Evolutionary conservation across 768 basidiomycete species (phyloP), one percentile per base, ranked within the genome.

Genomic region (Wakefieldia striispora): DNA sequence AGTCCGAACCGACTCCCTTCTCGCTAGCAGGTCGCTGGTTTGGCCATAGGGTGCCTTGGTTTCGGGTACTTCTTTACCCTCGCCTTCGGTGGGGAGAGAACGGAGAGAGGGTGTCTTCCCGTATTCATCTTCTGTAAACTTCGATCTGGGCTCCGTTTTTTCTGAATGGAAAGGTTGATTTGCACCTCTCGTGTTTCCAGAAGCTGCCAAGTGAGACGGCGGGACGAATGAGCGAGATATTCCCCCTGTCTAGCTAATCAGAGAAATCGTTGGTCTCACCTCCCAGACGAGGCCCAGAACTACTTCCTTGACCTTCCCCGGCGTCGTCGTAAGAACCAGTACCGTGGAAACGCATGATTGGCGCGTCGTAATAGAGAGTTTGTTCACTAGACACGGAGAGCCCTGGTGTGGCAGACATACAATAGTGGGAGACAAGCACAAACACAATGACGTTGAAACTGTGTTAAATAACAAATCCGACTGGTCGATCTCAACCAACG

Each of bases 341-440:
- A 10, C 42, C 6, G 26, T 26, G 17, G 31, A 43, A 54, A n/a
- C 68, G 69, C 63, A 65, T 69, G 49, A 63, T 56, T 21, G 67
- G 70, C 10, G 73, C 75, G 75, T 79, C 78, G 55, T 76, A 77
- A 60, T 78, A 79, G 12, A 57, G 38, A 41, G 67, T 70, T 24
- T 61, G 61, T 41, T 65, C 67, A 59, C 74, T 76, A 47, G 67
- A 53, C 7, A 40, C 33, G 3, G 66, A 61, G 9, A 44, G 42
- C 5, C 50, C 40, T 8, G 61, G 35, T 39, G 55, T 35, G 21
- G 14, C 12, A 52, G 54, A 55, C 60, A 59, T 64, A 29, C 6
- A 43, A 36, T 27, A 14, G 33, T 31, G 26, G 43, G 31, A 23
- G 43, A 50, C 16, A n/a, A 50, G 10, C n/a, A 13, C 31, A 47